These are phyloP conservation scores for Calonectria fujianensis DNA, from an alignment of 2,329 filamentous ascomycete species.

Conservation along the genomic window DNA sequence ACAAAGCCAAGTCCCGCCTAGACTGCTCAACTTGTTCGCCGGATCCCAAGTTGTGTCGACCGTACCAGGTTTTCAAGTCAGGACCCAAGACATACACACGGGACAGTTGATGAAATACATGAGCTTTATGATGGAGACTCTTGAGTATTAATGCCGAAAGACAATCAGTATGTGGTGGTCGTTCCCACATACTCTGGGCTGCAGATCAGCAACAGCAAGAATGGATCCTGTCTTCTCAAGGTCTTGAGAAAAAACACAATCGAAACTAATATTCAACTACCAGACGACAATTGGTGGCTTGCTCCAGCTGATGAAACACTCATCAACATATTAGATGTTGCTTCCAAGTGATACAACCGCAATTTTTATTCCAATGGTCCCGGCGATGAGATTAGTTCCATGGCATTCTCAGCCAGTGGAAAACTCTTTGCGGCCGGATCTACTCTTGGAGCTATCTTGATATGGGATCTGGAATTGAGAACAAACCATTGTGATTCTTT, in stretches of 20 bases:
- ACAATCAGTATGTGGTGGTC: background rate
- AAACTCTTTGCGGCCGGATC: background rate
- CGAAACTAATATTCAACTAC: background rate
- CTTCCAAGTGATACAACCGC: no score
- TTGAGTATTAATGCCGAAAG: background rate
- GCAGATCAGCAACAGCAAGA: slow-evolving; percentile 1
- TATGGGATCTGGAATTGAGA: slow-evolving; percentile 2
- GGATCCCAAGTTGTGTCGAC: background rate
- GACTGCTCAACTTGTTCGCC: slow-evolving; percentile 11
- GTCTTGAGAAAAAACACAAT: background rate
- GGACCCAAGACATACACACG: background rate
- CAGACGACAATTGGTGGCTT: slow-evolving; percentile 6
- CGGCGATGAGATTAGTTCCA: background rate
- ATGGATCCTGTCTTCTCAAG: background rate
- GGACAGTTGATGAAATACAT: background rate
- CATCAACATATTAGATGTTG: background rate
- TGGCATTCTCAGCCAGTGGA: background rate
- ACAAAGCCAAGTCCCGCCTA: background rate
- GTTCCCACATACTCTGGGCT: background rate
- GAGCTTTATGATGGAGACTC: background rate
- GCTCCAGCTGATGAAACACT: background rate
- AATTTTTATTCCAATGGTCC: background rate
- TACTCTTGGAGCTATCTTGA: background rate
- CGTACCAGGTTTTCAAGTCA: background rate
- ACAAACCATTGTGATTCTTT: background rate